phyloP scores from a whole-genome alignment of 2,329 filamentous ascomycete genomes.

The Penicillium sp. region DNA sequence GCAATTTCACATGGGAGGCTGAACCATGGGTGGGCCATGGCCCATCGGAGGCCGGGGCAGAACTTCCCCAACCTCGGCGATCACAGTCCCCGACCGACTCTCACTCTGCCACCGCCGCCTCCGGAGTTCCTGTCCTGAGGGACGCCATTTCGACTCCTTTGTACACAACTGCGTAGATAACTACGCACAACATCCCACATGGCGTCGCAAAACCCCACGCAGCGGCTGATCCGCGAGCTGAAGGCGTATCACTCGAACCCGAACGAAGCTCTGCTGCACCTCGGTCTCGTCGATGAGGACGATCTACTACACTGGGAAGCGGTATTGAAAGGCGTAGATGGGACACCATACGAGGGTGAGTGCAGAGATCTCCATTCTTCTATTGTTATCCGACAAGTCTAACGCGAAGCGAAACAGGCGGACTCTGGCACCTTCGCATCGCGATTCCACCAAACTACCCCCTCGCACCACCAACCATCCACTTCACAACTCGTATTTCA shows the following conservation, averaged over 20 bases:
- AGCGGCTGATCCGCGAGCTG: slow-evolving; percentile 60
- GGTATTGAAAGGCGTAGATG: slow-evolving; percentile 56
- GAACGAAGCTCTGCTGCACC: slow-evolving; percentile 54
- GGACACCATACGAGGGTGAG: slow-evolving; percentile 59
- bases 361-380: neutral
- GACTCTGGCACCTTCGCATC: slow-evolving; percentile 80
- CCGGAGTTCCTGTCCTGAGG: neutral
- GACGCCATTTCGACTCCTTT: neutral
- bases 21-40: slow-evolving; percentile 7
- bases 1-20: slow-evolving; percentile 22
- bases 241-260: slow-evolving; percentile 55
- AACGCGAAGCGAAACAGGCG: slow-evolving; percentile 49
- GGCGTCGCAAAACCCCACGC: slow-evolving; percentile 43
- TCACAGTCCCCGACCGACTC: slow-evolving; percentile 6
- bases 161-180: neutral
- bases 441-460: slow-evolving; percentile 75
- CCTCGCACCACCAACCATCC: slow-evolving; percentile 68
- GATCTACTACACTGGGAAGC: slow-evolving; percentile 59
- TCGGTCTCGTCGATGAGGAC: slow-evolving; percentile 55
- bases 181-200: slow-evolving; percentile 13
- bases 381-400: neutral
- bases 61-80: slow-evolving; percentile 25
- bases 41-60: slow-evolving; percentile 9
- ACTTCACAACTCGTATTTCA: slow-evolving; percentile 77
- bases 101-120: too few species aligned